Evolutionary conservation across 805 yeast genomes (phyloP).

Genomic region (Lipomyces spencermartinsiae): DNA sequence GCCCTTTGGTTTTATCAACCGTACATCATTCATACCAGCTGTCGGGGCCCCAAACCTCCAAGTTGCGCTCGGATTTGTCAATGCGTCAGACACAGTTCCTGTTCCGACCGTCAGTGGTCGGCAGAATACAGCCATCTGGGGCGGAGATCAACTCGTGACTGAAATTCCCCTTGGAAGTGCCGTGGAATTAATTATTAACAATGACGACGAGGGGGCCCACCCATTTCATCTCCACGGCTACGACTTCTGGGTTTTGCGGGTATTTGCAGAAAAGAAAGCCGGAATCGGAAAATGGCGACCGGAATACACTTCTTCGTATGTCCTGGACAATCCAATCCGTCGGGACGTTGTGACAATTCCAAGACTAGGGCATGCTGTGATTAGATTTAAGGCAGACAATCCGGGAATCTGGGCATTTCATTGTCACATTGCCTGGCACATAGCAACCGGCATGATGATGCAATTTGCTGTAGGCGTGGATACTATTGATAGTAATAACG

Average conservation of each 20-base stretch:
- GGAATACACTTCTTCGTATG: slow-evolving; percentile 41
- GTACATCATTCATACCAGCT: slow-evolving; percentile 40
- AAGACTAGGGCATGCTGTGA: slow-evolving; percentile 79
- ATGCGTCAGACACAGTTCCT: slow-evolving; percentile 41
- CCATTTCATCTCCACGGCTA: slow-evolving; percentile 87
- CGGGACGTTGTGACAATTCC: slow-evolving; percentile 77
- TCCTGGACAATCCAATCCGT: slow-evolving; percentile 74
- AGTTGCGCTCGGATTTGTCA: slow-evolving; percentile 40
- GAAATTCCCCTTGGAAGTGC: slow-evolving; percentile 66
- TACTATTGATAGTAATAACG: slow-evolving; percentile 44
- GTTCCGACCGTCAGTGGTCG: slow-evolving; percentile 59
- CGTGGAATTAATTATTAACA: slow-evolving; percentile 78
- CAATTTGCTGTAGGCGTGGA: slow-evolving; percentile 51
- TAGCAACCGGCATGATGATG: slow-evolving; percentile 93
- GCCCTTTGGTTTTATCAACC: slow-evolving; percentile 49
- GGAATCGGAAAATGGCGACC: slow-evolving; percentile 32
- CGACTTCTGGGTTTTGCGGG: slow-evolving; percentile 61
- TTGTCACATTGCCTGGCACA: slow-evolving; percentile 98
- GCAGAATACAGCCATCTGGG: slow-evolving; percentile 72
- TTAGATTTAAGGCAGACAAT: slow-evolving; percentile 88
- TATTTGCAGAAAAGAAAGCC: slow-evolving; percentile 47
- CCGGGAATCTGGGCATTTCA: slow-evolving; percentile 87
- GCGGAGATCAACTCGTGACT: slow-evolving; percentile 61
- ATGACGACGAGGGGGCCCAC: slow-evolving; percentile 79
- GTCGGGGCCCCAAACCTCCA: slow-evolving; percentile 43